These are phyloP conservation scores for Lasiodiplodia sp. DNA, from an alignment of 2,329 filamentous ascomycete species.

Conservation along the genomic window DNA sequence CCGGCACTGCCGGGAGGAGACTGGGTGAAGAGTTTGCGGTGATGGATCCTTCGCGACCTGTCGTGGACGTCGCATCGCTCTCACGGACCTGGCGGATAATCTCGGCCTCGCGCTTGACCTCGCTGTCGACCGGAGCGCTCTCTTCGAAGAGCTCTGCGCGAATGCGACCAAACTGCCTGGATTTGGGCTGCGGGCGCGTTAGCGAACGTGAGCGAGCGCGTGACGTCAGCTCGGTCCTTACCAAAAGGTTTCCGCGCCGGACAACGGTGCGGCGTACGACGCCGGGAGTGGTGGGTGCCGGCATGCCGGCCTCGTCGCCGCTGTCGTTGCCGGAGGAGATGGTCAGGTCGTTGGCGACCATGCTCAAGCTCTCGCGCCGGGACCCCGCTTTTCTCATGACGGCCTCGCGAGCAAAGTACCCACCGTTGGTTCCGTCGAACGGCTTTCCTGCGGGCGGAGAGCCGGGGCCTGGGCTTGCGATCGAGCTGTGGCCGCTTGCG, in stretches of 20 bases:
- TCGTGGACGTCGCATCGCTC: slow-evolving; percentile 52
- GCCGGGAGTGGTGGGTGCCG: slow-evolving; percentile 64
- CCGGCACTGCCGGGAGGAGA: slow-evolving; percentile 63
- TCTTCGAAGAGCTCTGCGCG: slow-evolving; percentile 90
- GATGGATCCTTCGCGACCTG: slow-evolving; percentile 42
- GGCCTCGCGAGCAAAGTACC: slow-evolving; percentile 63
- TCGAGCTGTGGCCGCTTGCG: slow-evolving; percentile 74
- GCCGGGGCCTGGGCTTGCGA: slow-evolving; percentile 72
- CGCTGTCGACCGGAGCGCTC: slow-evolving; percentile 83
- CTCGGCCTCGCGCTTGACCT: slow-evolving; percentile 89
- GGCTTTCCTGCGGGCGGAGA: slow-evolving; percentile 69
- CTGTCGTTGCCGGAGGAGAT: slow-evolving; percentile 82
- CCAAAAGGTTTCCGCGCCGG: slow-evolving; percentile 84
- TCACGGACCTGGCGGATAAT: slow-evolving; percentile 95
- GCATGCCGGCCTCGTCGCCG: slow-evolving; percentile 68
- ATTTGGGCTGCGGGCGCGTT: slow-evolving; percentile 74
- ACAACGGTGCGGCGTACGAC: slow-evolving; percentile 86
- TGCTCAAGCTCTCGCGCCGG: slow-evolving; percentile 85
- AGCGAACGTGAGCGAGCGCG: not conserved
- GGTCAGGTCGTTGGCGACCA: slow-evolving; percentile 87
- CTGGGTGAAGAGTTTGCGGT: slow-evolving; percentile 74
- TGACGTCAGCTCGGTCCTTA: slow-evolving; percentile 54
- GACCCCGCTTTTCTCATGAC: slow-evolving; percentile 59
- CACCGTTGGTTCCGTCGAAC: slow-evolving; percentile 56
- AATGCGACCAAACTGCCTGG: slow-evolving; percentile 93